A percentile compares a stretch with the other conserved stretches of the same genome.
phyloP scores from a whole-genome alignment of 2,329 filamentous ascomycete species.

The Pseudocercospora vitis region DNA sequence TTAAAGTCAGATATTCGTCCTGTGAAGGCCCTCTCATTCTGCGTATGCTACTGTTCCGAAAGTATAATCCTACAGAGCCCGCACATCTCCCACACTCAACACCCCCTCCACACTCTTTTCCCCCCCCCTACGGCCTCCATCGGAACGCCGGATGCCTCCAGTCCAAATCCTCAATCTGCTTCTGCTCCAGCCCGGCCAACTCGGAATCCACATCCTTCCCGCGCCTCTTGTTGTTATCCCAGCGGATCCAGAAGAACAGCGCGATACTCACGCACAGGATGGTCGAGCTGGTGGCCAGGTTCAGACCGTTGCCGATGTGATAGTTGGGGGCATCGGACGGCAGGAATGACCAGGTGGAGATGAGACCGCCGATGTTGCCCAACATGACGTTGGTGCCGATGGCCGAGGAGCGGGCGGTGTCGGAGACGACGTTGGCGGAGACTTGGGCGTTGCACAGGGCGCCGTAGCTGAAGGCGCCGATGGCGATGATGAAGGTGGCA shows the following conservation, averaged over 20 bases:
- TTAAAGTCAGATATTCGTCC: too few species aligned
- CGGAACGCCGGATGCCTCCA: conserved; percentile 67
- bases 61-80: too few species aligned
- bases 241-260: conserved; percentile 61
- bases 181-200: conserved; percentile 54
- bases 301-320: conserved; percentile 69
- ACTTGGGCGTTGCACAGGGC: conserved; percentile 67
- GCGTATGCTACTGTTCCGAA: too few species aligned
- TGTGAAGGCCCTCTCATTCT: too few species aligned
- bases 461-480: conserved; percentile 63
- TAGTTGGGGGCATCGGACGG: conserved; percentile 65
- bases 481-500: conserved; percentile 68
- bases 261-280: conserved; percentile 54
- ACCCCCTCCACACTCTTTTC: too few species aligned
- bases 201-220: conserved; percentile 56
- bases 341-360: conserved; percentile 43
- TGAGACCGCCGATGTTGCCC: conserved; percentile 64
- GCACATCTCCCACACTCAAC: too few species aligned
- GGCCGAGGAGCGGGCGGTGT: conserved; percentile 66
- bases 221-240: conserved; percentile 61
- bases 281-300: conserved; percentile 61
- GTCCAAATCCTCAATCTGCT: conserved; percentile 61
- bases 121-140: conserved; percentile 53
- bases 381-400: conserved; percentile 70
- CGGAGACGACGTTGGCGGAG: conserved; percentile 69